A percentile compares a stretch with the other conserved stretches of the same genome.
Evolutionary conservation across 371 early-diverging fungal species (phyloP).

Genomic region (Capillidium rhysosporum): DNA sequence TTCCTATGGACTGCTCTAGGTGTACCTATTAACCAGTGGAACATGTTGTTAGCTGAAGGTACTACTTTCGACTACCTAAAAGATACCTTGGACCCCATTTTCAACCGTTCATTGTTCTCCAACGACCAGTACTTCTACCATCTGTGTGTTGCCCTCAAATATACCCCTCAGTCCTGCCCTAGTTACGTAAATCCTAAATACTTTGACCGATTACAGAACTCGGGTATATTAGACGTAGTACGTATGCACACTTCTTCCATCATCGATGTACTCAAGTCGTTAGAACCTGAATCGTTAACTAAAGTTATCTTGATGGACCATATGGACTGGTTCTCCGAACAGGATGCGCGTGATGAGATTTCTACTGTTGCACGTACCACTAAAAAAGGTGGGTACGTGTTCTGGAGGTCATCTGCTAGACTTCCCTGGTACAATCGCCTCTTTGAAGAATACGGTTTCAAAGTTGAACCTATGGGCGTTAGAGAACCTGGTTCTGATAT

Average conservation of each 20-base stretch:
- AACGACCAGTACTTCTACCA: slow-evolving; percentile 70
- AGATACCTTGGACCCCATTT: slow-evolving; percentile 65
- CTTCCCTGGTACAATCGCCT: slow-evolving; percentile 60
- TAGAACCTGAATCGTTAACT: slow-evolving; percentile 41
- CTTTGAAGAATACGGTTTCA: slow-evolving; percentile 46
- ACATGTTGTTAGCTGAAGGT: slow-evolving; percentile 61
- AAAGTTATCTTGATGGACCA: slow-evolving; percentile 73
- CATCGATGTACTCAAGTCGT: slow-evolving; percentile 28
- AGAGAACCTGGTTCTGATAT: slow-evolving; percentile 31
- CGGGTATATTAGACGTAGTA: slow-evolving; percentile 28
- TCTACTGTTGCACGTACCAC: slow-evolving; percentile 33
- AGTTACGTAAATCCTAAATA: slow-evolving; percentile 50
- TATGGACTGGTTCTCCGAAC: slow-evolving; percentile 62
- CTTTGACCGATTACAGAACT: slow-evolving; percentile 30
- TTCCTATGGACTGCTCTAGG: slow-evolving; percentile 77
- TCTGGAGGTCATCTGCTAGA: slow-evolving; percentile 61
- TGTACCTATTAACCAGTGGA: slow-evolving; percentile 75
- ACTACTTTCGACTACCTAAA: slow-evolving; percentile 55
- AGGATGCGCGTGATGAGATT: slow-evolving; percentile 43
- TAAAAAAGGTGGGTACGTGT: slow-evolving; percentile 44
- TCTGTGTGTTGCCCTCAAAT: slow-evolving; percentile 45
- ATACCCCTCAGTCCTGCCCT: slow-evolving; percentile 40
- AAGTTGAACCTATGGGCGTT: slow-evolving; percentile 37
- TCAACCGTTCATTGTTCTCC: slow-evolving; percentile 30
- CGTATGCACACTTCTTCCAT: slow-evolving; percentile 62